Evolutionary conservation across 768 basidiomycete genomes (phyloP).

Genomic region (Leccinum fibrillosum): DNA sequence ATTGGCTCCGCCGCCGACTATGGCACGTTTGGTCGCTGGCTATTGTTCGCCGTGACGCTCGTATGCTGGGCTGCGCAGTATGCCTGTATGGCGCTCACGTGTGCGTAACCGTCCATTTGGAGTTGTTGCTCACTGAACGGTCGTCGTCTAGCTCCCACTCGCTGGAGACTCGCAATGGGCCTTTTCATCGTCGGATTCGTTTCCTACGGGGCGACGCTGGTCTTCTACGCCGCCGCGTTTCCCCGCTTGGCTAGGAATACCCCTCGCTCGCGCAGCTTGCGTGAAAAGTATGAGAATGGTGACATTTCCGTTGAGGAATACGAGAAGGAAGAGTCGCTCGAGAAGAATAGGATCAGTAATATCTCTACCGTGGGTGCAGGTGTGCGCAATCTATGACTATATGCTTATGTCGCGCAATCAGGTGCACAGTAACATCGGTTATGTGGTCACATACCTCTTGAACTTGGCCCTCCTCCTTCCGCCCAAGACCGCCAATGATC

Average conservation of each 20-base stretch:
- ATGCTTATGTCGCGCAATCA: constrained; percentile 21
- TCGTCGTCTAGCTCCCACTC: constrained; percentile 46
- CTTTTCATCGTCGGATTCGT: constrained; percentile 80
- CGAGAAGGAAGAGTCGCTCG: constrained; percentile 71
- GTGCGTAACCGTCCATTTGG: constrained; percentile 37
- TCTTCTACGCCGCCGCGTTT: constrained; percentile 77
- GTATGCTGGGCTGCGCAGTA: constrained; percentile 83
- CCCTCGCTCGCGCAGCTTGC: constrained; percentile 51
- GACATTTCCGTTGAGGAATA: constrained; percentile 61
- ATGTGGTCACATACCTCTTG: constrained; percentile 58
- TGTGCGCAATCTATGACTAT: not conserved
- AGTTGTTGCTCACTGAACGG: not conserved
- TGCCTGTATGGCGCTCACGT: constrained; percentile 68
- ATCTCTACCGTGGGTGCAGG: constrained; percentile 64
- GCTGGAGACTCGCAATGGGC: constrained; percentile 76
- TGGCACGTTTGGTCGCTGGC: constrained; percentile 66
- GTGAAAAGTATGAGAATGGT: constrained; percentile 55
- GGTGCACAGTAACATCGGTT: constrained; percentile 78
- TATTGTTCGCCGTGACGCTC: constrained; percentile 65
- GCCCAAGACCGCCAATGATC: constrained; percentile 36
- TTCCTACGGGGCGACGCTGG: constrained; percentile 74
- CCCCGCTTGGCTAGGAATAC: constrained; percentile 83
- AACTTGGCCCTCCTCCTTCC: constrained; percentile 73
- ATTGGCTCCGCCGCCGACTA: constrained; percentile 47
- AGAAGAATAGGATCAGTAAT: constrained; percentile 84